Percentiles rank a stretch among this genome's conserved stretches.
Conservation (phyloP, 2,329 filamentous ascomycete genomes). For the Orbilia blumenaviensis region DNA sequence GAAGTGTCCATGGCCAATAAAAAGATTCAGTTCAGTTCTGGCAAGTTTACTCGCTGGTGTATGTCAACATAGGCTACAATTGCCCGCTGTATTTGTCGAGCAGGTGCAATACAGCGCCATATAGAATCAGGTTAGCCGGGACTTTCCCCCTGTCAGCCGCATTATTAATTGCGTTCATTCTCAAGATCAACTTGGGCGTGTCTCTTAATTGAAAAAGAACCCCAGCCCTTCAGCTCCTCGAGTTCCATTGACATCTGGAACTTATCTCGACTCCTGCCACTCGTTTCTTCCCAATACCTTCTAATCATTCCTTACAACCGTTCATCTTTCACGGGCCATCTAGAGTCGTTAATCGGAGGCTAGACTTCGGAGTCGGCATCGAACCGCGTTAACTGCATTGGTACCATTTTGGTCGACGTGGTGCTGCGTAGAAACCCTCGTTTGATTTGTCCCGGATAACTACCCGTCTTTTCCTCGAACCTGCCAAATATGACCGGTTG, state of each 20-base stretch:
- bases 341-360: no score
- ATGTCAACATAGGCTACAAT: no score
- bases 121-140: background rate
- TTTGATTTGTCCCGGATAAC: constrained; percentile 1
- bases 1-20: background rate
- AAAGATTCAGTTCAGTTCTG: background rate
- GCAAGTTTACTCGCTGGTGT: background rate
- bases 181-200: background rate
- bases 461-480: constrained; percentile 5
- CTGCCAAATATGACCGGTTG: constrained; percentile 5
- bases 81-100: no score
- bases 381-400: no score
- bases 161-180: constrained; percentile 4
- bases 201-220: background rate
- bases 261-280: background rate
- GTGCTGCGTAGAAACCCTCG: background rate
- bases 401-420: no score
- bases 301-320: no score
- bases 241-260: background rate
- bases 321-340: no score
- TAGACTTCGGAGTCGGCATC: no score
- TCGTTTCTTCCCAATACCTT: background rate
- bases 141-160: constrained; percentile 11
- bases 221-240: background rate
- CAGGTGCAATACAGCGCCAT: no score